Percentiles rank a stretch among this genome's conserved stretches.
Evolutionary conservation across 2,329 filamentous ascomycete genomes (phyloP).

Genomic region (Curvularia sp.): DNA sequence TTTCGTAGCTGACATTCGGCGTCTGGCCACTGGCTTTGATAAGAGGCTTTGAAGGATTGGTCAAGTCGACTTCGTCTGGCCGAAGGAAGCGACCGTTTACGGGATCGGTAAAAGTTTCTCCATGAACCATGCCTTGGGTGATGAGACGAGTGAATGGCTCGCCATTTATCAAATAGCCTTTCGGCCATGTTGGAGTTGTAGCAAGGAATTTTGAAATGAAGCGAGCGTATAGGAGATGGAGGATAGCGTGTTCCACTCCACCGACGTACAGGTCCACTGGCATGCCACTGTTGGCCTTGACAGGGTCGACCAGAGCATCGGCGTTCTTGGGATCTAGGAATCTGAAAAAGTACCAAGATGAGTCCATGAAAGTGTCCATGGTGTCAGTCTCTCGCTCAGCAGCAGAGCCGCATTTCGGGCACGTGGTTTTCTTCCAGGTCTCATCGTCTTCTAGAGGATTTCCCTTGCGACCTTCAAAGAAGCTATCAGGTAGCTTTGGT

Average conservation of each 20-base stretch:
- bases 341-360: conserved; percentile 90
- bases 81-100: conserved; percentile 76
- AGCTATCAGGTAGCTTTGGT: conserved; percentile 72
- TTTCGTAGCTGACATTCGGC: conserved; percentile 75
- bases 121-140: conserved; percentile 93
- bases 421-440: conserved; percentile 77
- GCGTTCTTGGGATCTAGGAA: conserved; percentile 76
- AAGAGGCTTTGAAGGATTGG: conserved; percentile 62
- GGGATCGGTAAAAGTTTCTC: conserved; percentile 80
- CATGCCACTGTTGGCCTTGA: conserved; percentile 62
- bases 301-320: conserved; percentile 66
- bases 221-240: conserved; percentile 86
- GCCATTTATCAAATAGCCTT: conserved; percentile 51
- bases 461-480: conserved; percentile 71
- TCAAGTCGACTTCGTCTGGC: conserved; percentile 74
- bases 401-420: conserved; percentile 73
- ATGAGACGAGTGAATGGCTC: conserved; percentile 86
- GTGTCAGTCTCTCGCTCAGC: conserved; percentile 89
- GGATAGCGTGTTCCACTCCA: conserved; percentile 87
- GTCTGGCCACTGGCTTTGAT: conserved; percentile 67
- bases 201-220: conserved; percentile 90
- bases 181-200: conserved; percentile 57
- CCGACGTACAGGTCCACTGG: conserved; percentile 90
- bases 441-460: conserved; percentile 77
- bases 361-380: conserved; percentile 96